Base-by-base conservation (phyloP, 2,329 filamentous ascomycete species). In the Laburnicola sp. region DNA sequence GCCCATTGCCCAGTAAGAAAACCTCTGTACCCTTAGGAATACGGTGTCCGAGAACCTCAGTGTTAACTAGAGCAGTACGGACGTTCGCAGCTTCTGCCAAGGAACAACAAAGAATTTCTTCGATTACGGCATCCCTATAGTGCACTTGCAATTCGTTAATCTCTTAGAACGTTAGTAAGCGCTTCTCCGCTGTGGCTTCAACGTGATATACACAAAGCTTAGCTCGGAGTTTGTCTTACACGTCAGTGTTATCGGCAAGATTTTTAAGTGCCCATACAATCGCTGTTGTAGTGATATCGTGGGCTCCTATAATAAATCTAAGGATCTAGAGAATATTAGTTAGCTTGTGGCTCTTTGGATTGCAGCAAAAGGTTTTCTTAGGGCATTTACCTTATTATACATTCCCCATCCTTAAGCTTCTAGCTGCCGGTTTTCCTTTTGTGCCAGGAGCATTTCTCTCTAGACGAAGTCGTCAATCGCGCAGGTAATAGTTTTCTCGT, bases 101-200 rank as follows among this genome's bases (percentile, higher is more conserved):
- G 21, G 62, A 58, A 1, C 63, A 58, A 4, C 76, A 73, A 4
- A 74, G 52, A 3, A 68, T 65, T 46, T 79, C 77, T 45, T 78
- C 75, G 4, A 75, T 61, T 1, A 65, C 54, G 1, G 71, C 76
- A 37, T 78, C 74, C 4, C 79, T 70, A 47, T 78, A 78, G 1
- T 54, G 56, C 6, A 50, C 21, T 6, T 28, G 40, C 2, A 36
- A 9, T 8, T 34, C 28, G 3, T n/a, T 9, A 9, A 57, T 6
- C 42, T 58, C 56, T 6, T 11, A 28, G 10, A 23, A 26, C 3
- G 48, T 42, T 6, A 51, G 54, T 2, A 7, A 23, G 2, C 53
- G 41, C 22, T 45, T 28, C 37, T 57, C 48, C 9, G n/a, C 31
- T 11, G 16, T 3, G 2, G 54, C 54, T 26, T 10, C 4, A 23